Percentiles rank a stretch among this genome's conserved stretches.
Conservation (phyloP, 495 filamentous ascomycete genomes). For the Cercophora samala region DNA sequence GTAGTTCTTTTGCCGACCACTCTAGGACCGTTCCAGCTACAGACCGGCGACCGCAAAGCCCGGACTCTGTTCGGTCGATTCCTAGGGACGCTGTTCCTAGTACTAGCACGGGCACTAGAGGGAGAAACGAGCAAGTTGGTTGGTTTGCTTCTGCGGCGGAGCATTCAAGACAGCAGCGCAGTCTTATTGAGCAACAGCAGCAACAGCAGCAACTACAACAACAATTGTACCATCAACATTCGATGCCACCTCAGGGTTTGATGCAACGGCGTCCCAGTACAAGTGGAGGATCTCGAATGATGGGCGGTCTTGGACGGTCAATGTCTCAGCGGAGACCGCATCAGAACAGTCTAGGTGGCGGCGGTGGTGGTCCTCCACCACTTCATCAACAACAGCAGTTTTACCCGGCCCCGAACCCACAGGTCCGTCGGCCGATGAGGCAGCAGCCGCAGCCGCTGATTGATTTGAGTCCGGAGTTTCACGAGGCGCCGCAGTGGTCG, state of each 20-base stretch:
- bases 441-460: slow-evolving; percentile 50
- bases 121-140: slow-evolving; percentile 20
- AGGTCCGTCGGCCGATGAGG: background rate
- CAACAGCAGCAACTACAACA: background rate
- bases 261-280: background rate
- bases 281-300: slow-evolving; percentile 6
- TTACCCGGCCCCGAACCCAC: background rate
- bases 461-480: slow-evolving; percentile 70
- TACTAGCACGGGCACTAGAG: background rate
- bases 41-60: background rate
- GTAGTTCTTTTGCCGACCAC: slow-evolving; percentile 30
- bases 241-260: background rate
- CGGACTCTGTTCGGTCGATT: background rate
- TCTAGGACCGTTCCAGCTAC: background rate
- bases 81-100: background rate
- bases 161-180: slow-evolving; percentile 37
- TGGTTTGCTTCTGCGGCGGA: slow-evolving; percentile 50
- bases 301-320: background rate
- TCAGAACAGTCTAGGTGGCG: background rate
- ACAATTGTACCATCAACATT: background rate
- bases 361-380: slow-evolving; percentile 25
- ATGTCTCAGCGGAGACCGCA: background rate
- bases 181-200: background rate
- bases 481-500: slow-evolving; percentile 67
- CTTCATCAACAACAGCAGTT: slow-evolving; percentile 36